Percentiles rank a stretch among this genome's conserved stretches.
Evolutionary conservation across 768 basidiomycete species (phyloP).

Genomic region (Boletus eberwhitei): DNA sequence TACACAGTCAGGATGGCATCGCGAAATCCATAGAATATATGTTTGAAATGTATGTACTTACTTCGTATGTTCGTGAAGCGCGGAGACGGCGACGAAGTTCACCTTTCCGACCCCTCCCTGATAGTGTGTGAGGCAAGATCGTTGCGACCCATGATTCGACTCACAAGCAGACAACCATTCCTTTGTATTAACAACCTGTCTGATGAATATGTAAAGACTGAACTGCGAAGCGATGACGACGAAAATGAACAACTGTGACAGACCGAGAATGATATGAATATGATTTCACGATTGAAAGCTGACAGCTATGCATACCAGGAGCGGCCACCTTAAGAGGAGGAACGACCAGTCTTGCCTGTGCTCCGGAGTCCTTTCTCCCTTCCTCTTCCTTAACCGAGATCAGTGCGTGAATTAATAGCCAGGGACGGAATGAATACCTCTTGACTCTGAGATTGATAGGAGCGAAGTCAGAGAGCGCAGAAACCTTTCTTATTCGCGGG

Average conservation of each 20-base stretch:
- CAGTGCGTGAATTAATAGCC: not conserved
- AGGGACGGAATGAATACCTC: conserved; percentile 41
- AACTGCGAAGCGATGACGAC: conserved; percentile 83
- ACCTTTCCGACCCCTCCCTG: conserved; percentile 87
- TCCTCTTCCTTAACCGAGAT: conserved; percentile 35
- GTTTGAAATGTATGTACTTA: conserved; percentile 24
- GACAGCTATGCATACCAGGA: conserved; percentile 53
- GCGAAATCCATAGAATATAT: not conserved
- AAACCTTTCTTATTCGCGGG: conserved; percentile 70
- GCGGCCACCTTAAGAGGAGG: conserved; percentile 80
- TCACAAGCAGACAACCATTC: conserved; percentile 90
- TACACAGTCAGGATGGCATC: not conserved
- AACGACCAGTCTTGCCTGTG: conserved; percentile 72
- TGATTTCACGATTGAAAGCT: not conserved
- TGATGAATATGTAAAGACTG: conserved; percentile 77
- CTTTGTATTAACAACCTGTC: conserved; percentile 92
- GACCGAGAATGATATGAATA: conserved; percentile 3
- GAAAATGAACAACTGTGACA: conserved; percentile 73
- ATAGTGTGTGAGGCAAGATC: not conserved
- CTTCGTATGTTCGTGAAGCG: conserved; percentile 70
- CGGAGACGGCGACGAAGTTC: conserved; percentile 71
- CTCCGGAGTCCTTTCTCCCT: conserved; percentile 30
- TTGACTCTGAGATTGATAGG: conserved; percentile 85
- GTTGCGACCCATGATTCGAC: conserved; percentile 7
- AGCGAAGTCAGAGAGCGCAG: conserved; percentile 83